These are phyloP conservation scores for Perkinsus marinus DNA, from an alignment of 169 alveolate genomes.

Conservation along the genomic window DNA sequence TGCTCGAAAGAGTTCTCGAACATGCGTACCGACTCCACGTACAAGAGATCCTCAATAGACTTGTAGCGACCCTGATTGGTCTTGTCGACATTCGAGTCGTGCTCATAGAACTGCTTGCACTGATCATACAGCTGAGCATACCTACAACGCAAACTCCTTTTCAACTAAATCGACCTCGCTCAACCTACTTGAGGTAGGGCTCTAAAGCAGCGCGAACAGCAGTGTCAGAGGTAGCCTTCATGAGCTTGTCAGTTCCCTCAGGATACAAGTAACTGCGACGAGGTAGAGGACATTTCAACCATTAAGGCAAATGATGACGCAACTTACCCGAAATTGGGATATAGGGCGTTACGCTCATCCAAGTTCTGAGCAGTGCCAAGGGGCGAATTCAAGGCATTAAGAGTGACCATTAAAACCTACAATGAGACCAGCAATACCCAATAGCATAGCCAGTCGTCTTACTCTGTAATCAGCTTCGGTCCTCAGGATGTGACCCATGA, in stretches of 20 bases:
- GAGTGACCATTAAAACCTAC: slow-evolving; percentile 30
- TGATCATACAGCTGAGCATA: slow-evolving; percentile 54
- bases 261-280: slow-evolving; percentile 58
- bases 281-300: background rate
- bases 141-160: background rate
- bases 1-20: slow-evolving; percentile 89
- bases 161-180: too few species aligned
- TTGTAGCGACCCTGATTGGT: background rate
- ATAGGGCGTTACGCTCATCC: slow-evolving; percentile 64
- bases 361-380: slow-evolving; percentile 26
- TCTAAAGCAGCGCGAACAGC: slow-evolving; percentile 74
- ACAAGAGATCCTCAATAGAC: slow-evolving; percentile 82
- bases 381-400: slow-evolving; percentile 27
- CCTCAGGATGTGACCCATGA: slow-evolving; percentile 75
- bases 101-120: slow-evolving; percentile 42
- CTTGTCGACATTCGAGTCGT: slow-evolving; percentile 10
- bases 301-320: too few species aligned
- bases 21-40: slow-evolving; percentile 78
- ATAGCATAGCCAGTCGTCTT: slow-evolving; percentile 51
- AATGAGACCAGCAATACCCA: slow-evolving; percentile 37
- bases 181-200: slow-evolving; percentile 60
- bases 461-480: slow-evolving; percentile 69
- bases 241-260: slow-evolving; percentile 64
- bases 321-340: slow-evolving; percentile 57
- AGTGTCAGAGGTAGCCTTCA: slow-evolving; percentile 73